These are phyloP conservation scores for Cylindricascospora bacillispora DNA, from an alignment of 1,139 yeast species.

Conservation along the genomic window DNA sequence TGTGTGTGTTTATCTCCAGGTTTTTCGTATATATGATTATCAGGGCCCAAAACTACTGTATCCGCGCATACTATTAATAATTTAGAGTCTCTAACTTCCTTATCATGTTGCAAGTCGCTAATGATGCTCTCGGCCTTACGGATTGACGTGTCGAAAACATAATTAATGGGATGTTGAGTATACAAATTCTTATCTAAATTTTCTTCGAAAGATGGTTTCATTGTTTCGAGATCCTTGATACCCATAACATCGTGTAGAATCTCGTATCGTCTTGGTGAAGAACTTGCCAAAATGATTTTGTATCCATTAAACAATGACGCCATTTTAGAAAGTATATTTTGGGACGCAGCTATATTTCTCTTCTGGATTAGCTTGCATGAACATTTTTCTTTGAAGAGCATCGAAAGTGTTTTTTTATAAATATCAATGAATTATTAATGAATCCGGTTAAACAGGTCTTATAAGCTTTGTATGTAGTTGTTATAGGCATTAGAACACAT, in stretches of 20 bases:
- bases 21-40: conserved; percentile 59
- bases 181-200: conserved; percentile 43
- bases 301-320: conserved; percentile 9
- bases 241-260: conserved; percentile 52
- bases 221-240: conserved; percentile 36
- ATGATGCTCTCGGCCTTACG: conserved; percentile 54
- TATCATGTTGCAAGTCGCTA: conserved; percentile 23
- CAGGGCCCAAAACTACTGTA: conserved; percentile 70
- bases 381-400: no score
- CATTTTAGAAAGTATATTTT: conserved; percentile 11
- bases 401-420: conserved; percentile 11
- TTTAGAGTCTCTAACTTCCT: conserved; percentile 2
- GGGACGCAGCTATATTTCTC: conserved; percentile 9
- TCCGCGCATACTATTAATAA: conserved; percentile 47
- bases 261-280: conserved; percentile 69
- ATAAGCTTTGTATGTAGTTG: no score
- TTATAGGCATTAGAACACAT: no score
- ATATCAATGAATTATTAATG: no score
- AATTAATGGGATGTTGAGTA: conserved; percentile 28
- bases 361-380: conserved; percentile 22
- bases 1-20: conserved; percentile 48
- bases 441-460: no score
- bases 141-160: conserved; percentile 58
- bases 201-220: conserved; percentile 46
- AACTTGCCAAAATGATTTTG: conserved; percentile 57